Conservation (phyloP, 345 rosid species). For the Laguncularia racemosa region DNA sequence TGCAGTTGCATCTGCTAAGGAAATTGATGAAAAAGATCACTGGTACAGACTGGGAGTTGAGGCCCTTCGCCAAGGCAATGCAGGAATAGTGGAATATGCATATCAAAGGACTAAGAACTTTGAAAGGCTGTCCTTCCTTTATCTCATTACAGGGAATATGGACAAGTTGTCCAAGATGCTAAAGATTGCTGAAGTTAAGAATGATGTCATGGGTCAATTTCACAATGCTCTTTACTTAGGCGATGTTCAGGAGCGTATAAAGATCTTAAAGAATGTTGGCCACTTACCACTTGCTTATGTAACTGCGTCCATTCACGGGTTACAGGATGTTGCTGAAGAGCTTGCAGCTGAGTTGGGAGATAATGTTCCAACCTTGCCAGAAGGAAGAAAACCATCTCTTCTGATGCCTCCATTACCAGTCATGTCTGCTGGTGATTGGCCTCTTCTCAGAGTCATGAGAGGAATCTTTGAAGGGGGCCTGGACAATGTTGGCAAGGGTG, state of each 20-base stretch:
- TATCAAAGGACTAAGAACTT: slow-evolving; percentile 95
- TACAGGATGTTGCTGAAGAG: slow-evolving; percentile 62
- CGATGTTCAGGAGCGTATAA: slow-evolving; percentile 81
- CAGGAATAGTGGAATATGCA: slow-evolving; percentile 88
- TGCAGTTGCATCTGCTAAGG: slow-evolving; percentile 97
- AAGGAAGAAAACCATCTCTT: slow-evolving; percentile 64
- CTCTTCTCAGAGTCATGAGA: slow-evolving; percentile 85
- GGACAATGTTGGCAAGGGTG: slow-evolving; percentile 45
- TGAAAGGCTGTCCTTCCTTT: slow-evolving; percentile 91
- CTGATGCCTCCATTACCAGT: slow-evolving; percentile 78
- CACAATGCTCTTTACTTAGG: slow-evolving; percentile 90
- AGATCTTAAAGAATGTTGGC: slow-evolving; percentile 79
- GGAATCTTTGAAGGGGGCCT: slow-evolving; percentile 93
- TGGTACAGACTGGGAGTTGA: slow-evolving; percentile 94
- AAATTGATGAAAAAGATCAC: slow-evolving; percentile 90
- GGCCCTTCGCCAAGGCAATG: slow-evolving; percentile 97
- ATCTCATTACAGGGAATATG: slow-evolving; percentile 78
- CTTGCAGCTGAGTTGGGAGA: slow-evolving; percentile 70
- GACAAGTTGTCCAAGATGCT: slow-evolving; percentile 88
- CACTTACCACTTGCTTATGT: slow-evolving; percentile 84
- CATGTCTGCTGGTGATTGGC: slow-evolving; percentile 89
- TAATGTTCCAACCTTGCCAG: slow-evolving; percentile 58
- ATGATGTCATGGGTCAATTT: slow-evolving; percentile 95
- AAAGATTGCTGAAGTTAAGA: slow-evolving; percentile 88
- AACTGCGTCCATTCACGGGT: slow-evolving; percentile 80